Conservation (phyloP, 2,329 filamentous ascomycete genomes). For the Magnaporthiopsis rhizophila region DNA sequence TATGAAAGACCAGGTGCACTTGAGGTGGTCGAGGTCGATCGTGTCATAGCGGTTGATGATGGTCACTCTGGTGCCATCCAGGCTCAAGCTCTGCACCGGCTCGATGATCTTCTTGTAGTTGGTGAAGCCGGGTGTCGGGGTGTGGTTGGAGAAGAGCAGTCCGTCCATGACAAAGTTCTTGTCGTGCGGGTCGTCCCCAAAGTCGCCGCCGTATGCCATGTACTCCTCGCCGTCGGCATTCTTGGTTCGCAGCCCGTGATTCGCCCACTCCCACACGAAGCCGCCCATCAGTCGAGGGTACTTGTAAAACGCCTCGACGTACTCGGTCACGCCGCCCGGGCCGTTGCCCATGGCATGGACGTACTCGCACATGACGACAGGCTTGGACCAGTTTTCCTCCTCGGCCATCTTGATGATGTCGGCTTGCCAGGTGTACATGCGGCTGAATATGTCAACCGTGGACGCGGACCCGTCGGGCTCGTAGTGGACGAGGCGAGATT, state of each 20-base stretch:
- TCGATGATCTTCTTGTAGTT: conserved; percentile 53
- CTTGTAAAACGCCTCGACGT: conserved; percentile 51
- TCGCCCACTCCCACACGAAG: conserved; percentile 54
- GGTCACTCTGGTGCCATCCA: conserved; percentile 33
- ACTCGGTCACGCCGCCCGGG: conserved; percentile 57
- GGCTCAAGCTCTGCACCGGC: conserved; percentile 42
- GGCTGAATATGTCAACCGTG: conserved; percentile 51
- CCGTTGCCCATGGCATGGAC: conserved; percentile 60
- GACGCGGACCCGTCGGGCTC: conserved; percentile 49
- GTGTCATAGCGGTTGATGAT: conserved; percentile 50
- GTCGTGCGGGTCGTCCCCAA: conserved; percentile 49
- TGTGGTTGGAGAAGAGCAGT: conserved; percentile 37
- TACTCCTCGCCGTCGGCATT: conserved; percentile 33
- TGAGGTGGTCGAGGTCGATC: conserved; percentile 39
- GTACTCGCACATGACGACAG: conserved; percentile 44
- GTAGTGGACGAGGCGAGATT: conserved; percentile 51
- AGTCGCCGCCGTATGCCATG: conserved; percentile 48
- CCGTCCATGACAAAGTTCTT: conserved; percentile 46
- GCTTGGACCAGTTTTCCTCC: conserved; percentile 33
- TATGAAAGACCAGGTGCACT: conserved; percentile 33
- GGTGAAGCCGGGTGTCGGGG: conserved; percentile 39
- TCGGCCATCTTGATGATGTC: conserved; percentile 27
- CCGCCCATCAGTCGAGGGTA: conserved; percentile 53
- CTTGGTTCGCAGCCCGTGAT: conserved; percentile 39
- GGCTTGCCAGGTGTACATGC: conserved; percentile 50